These are phyloP conservation scores for Vitis rotundifolia DNA, from an alignment of 164 flowering plant species.

Conservation along the genomic window DNA sequence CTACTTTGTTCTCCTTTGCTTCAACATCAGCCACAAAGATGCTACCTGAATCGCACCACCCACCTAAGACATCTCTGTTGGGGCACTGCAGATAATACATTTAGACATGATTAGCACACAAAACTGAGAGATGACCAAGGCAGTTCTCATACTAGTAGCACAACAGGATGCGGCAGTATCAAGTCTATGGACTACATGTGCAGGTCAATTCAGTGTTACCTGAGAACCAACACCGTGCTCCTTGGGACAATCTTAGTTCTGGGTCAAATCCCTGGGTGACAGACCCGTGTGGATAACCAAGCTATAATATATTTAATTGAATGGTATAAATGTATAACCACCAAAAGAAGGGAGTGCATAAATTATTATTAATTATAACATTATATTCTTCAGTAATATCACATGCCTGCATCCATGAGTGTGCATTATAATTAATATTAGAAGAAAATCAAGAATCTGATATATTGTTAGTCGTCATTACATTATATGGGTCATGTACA, in stretches of 20 bases:
- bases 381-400: too few species aligned
- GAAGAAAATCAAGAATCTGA: not conserved
- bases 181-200: too few species aligned
- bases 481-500: too few species aligned
- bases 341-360: too few species aligned
- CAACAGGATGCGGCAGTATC: too few species aligned
- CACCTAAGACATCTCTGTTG: slow-evolving; percentile 61
- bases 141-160: not conserved
- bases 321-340: too few species aligned
- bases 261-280: too few species aligned
- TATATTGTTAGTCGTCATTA: not conserved
- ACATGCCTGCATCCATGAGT: too few species aligned
- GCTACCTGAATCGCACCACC: slow-evolving; percentile 89
- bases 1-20: slow-evolving; percentile 9
- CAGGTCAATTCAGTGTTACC: not conserved
- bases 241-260: too few species aligned
- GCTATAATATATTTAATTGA: too few species aligned
- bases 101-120: not conserved
- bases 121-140: not conserved
- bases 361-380: too few species aligned
- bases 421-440: not conserved
- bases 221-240: not conserved
- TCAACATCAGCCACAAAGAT: slow-evolving; percentile 67
- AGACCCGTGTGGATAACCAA: too few species aligned
- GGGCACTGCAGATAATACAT: slow-evolving; percentile 44